Percentiles rank a stretch among this genome's conserved stretches.
These are phyloP conservation scores for Penicillium canescens DNA, from an alignment of 495 filamentous ascomycete genomes.

Conservation along the genomic window DNA sequence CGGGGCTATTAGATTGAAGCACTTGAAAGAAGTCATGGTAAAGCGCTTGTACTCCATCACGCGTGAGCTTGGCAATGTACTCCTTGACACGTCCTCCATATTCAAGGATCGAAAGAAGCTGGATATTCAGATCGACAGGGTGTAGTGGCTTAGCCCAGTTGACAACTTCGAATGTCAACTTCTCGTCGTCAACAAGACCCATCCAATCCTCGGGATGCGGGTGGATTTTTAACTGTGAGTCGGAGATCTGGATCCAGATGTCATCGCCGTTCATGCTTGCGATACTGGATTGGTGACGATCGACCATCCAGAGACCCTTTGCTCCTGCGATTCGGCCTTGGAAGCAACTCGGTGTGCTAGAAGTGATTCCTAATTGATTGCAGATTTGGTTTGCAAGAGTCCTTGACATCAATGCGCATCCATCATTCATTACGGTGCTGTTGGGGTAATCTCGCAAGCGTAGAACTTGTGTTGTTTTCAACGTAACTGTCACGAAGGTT, in stretches of 20 bases:
- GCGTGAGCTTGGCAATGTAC: slow-evolving; percentile 59
- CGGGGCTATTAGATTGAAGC: slow-evolving; percentile 41
- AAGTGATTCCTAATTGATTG: slow-evolving; percentile 55
- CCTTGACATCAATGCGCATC: slow-evolving; percentile 71
- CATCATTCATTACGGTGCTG: slow-evolving; percentile 75
- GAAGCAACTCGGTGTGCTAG: slow-evolving; percentile 67
- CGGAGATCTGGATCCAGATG: slow-evolving; percentile 74
- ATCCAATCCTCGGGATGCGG: slow-evolving; percentile 53
- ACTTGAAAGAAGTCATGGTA: slow-evolving; percentile 58
- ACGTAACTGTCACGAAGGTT: slow-evolving; percentile 47
- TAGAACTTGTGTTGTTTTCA: slow-evolving; percentile 45
- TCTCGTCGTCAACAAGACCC: slow-evolving; percentile 38
- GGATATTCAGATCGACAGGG: slow-evolving; percentile 69
- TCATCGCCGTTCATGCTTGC: slow-evolving; percentile 30
- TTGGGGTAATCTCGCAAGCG: slow-evolving; percentile 27
- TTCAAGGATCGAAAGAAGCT: slow-evolving; percentile 76
- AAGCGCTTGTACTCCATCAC: slow-evolving; percentile 51
- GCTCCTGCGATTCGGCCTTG: slow-evolving; percentile 82
- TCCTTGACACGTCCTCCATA: slow-evolving; percentile 60
- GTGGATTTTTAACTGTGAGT: slow-evolving; percentile 79
- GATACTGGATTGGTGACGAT: slow-evolving; percentile 35
- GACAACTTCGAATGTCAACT: slow-evolving; percentile 75
- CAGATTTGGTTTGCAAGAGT: slow-evolving; percentile 60
- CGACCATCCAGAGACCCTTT: slow-evolving; percentile 89
- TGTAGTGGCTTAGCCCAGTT: slow-evolving; percentile 60